A percentile compares a stretch with the other conserved stretches of the same genome.
Evolutionary conservation across 495 filamentous ascomycete genomes (phyloP).

Genomic region (Neurospora sp.): DNA sequence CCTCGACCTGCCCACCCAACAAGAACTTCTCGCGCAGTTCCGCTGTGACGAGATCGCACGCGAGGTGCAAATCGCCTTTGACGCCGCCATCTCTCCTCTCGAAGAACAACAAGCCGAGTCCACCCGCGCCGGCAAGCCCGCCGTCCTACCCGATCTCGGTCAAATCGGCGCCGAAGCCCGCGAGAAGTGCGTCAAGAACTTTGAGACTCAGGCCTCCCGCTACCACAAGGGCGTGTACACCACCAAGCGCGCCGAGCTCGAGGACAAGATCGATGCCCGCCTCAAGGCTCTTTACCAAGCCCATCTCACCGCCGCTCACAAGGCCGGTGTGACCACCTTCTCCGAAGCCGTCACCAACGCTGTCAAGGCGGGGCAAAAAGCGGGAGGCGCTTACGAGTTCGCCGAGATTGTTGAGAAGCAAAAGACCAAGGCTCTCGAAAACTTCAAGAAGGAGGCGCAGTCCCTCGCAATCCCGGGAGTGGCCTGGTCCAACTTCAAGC

Average conservation of each 20-base stretch:
- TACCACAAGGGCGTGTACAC: conserved; percentile 94
- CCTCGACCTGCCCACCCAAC: conserved; percentile 90
- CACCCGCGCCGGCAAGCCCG: conserved; percentile 55
- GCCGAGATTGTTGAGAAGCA: conserved; percentile 83
- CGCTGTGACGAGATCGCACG: conserved; percentile 91
- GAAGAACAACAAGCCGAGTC: conserved; percentile 76
- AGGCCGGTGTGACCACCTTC: conserved; percentile 77
- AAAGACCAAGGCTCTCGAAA: conserved; percentile 60
- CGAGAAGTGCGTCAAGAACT: conserved; percentile 63
- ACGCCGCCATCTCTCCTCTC: conserved; percentile 68
- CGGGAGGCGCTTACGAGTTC: conserved; percentile 81
- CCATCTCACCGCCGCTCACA: conserved; percentile 79
- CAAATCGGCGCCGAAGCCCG: conserved; percentile 62
- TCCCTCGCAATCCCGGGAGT: conserved; percentile 64
- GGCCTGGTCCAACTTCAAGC: conserved; percentile 62
- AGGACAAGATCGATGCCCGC: conserved; percentile 72
- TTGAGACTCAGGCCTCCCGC: conserved; percentile 80
- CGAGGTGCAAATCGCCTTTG: conserved; percentile 76
- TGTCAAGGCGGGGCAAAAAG: conserved; percentile 86
- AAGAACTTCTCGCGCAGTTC: conserved; percentile 94
- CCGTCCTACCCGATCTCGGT: conserved; percentile 68
- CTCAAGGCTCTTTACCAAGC: conserved; percentile 80
- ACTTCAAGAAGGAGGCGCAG: conserved; percentile 68
- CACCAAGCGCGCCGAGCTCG: conserved; percentile 74
- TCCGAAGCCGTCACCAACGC: conserved; percentile 66